Base-by-base conservation (phyloP, 139 green algal species). In the Chlamydomonas eustigma region DNA sequence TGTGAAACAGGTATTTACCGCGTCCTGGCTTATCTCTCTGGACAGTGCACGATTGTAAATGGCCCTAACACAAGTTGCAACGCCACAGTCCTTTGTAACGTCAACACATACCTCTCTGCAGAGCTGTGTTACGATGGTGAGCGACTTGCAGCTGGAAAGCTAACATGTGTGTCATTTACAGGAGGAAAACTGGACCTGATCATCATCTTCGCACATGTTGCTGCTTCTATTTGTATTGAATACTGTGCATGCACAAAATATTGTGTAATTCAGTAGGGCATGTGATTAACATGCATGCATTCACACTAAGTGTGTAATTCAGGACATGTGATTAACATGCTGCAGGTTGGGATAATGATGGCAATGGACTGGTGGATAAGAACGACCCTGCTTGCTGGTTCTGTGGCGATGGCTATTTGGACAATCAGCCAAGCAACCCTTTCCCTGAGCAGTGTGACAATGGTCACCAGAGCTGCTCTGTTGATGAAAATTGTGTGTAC, bases 391-490 rank as follows among this genome's bases (percentile, higher is more conserved):
- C 51, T 30, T 83, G 78, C 78, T 79, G 73, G 72, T 30, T 39
- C n/a, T 83, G 78, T 32, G 78, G 78, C 3, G 72, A 83, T 44
- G 74, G 66, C 4, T 33, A 73, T 1, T 25, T 76, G 0, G 72
- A 79, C 64, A 39, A 76, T 18, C 37, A 33, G 69, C 6, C 36
- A 12, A 64, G 44, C 69, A 76, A 76, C 36, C 69, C 69, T 8
- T 76, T 76, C 39, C 69, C 69, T 1, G 78, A 83, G 78, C n/a
- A 76, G 4, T 79, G 78, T 36, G 78, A 79, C 8, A 70, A 82
- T 34, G 77, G 69, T 4, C 4, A 12, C 8, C 12, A 35, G 12
- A 35, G 66, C 32, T 44, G 33, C 35, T 32, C 33, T 22, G 33
- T 35, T 24, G 66, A 74, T 50, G 66, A 51, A 30, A 74, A 74